Base-by-base conservation (phyloP, 2,329 filamentous ascomycete species). In the Blumeria graminis region DNA sequence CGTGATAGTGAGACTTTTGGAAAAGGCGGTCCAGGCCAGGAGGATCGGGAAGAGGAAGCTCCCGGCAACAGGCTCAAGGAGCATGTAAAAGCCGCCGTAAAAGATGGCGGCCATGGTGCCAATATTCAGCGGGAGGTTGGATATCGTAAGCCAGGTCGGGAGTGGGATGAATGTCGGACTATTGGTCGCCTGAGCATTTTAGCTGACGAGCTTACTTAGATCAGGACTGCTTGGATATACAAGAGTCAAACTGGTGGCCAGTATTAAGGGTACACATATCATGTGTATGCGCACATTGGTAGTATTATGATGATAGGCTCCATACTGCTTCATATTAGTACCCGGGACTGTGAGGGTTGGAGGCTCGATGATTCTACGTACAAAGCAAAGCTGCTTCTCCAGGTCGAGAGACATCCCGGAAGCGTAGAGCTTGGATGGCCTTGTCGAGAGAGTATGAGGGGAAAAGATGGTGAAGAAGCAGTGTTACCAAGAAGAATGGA, bases 1-100 rank as follows among this genome's bases (percentile, higher is more conserved):
- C 18, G 55, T 56, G 33, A 78, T 76, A 22, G 76, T 72, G 16
- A 84, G 78, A 54, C 92, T 72, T 68, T 94, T 94, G 58, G 77
- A 77, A 57, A 77, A 80, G 3, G 86, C 87, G 9, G 87, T 83
- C 56, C 78, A 80, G 18, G 72, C 82, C 46, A 96, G 71, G 58
- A 94, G 80, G 35, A 95, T 73, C 3, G 85, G 77, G 6, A 85
- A 81, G 45, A 94, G 72, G 33, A 85, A 71, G 10, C 79, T 81
- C 55, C 92, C 92, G 10, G 92, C 92, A 0, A 96, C 87, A 0
- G 92, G 92, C 67, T 98, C 92, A 65, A 98, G 82, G 22, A 98
- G 77, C 52, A 96, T 75, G 67, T 96, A 98, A 56, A 95, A 77
- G 1, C 76, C 76, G 39, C 83, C 77, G 70, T 92, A 95, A 33